phyloP scores from a whole-genome alignment of 2,329 filamentous ascomycete genomes.

The Colletotrichum incanum region DNA sequence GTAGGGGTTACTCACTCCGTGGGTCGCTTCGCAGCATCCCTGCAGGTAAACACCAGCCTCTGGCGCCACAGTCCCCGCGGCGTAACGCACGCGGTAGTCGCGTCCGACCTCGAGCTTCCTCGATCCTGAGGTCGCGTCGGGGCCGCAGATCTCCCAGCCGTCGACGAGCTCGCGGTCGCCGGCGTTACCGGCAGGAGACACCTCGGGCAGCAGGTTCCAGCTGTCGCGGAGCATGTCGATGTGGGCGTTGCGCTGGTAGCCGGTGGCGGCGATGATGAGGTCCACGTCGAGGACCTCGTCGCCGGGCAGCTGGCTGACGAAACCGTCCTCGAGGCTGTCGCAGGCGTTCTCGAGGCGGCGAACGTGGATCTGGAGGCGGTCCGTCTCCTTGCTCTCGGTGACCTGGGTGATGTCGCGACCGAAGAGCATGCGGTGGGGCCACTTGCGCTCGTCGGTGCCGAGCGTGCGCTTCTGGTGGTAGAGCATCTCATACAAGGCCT shows the following conservation, averaged over 20 bases:
- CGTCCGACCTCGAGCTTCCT: conserved; percentile 78
- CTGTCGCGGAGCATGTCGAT: conserved; percentile 81
- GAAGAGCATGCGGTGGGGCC: conserved; percentile 86
- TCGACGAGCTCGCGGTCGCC: conserved; percentile 47
- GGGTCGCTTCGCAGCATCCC: conserved; percentile 92
- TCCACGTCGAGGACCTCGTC: conserved; percentile 82
- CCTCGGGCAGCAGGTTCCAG: conserved; percentile 75
- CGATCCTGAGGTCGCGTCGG: conserved; percentile 38
- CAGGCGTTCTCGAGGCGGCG: conserved; percentile 58
- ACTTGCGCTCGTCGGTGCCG: conserved; percentile 77
- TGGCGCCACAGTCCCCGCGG: conserved; percentile 75
- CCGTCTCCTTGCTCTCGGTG: conserved; percentile 65
- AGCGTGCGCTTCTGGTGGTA: conserved; percentile 87
- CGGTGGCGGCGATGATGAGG: conserved; percentile 88
- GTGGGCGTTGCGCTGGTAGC: conserved; percentile 85
- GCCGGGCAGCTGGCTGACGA: conserved; percentile 51
- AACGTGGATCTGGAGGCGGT: conserved; percentile 72
- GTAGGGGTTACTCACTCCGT: conserved; percentile 78
- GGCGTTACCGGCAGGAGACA: conserved; percentile 20
- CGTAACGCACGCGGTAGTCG: conserved; percentile 85
- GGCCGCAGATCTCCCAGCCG: conserved; percentile 55
- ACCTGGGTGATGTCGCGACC: conserved; percentile 77
- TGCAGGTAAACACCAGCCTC: conserved; percentile 92
- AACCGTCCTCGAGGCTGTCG: conserved; percentile 55
- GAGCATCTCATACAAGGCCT: conserved; percentile 88